Conservation (phyloP, 176 grass and related monocot species). For the Miscanthus lutarioriparius region DNA sequence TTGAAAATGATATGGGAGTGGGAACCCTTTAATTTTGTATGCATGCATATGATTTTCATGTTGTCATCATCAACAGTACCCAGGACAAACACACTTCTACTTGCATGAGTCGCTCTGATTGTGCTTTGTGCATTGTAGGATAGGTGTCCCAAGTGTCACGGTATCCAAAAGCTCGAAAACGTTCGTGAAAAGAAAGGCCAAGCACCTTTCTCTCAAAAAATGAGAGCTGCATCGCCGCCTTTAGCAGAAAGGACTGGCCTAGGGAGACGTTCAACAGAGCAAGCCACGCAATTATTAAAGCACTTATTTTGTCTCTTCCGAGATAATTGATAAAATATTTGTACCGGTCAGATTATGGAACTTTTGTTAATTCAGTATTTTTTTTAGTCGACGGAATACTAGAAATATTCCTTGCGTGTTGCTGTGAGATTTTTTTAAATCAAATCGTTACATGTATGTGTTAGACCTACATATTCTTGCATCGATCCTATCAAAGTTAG, state of each 20-base stretch:
- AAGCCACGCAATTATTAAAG: slow-evolving; percentile 22
- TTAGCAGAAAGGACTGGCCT: slow-evolving; percentile 10
- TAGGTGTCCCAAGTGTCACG: not conserved
- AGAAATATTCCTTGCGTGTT: not conserved
- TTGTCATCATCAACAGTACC: slow-evolving; percentile 16
- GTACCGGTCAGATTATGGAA: not conserved
- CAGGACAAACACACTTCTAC: slow-evolving; percentile 20
- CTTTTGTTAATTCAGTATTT: not conserved
- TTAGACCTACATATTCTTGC: not conserved
- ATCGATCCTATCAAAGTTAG: not conserved
- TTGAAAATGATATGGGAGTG: not conserved
- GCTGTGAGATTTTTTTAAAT: not conserved
- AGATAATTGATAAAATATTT: not conserved
- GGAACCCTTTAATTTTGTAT: not conserved
- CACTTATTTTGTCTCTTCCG: not conserved
- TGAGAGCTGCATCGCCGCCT: not conserved
- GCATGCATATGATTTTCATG: not conserved
- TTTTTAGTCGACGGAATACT: not conserved
- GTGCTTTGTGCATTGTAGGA: not conserved
- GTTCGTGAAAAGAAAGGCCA: not conserved
- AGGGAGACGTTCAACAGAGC: not conserved
- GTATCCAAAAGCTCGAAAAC: slow-evolving; percentile 31
- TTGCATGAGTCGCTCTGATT: not conserved
- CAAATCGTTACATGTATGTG: not conserved
- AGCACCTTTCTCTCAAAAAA: slow-evolving; percentile 11